Evolutionary conservation across 352 stramenopile species (phyloP).

Genomic region (Sclerospora graminicola): DNA sequence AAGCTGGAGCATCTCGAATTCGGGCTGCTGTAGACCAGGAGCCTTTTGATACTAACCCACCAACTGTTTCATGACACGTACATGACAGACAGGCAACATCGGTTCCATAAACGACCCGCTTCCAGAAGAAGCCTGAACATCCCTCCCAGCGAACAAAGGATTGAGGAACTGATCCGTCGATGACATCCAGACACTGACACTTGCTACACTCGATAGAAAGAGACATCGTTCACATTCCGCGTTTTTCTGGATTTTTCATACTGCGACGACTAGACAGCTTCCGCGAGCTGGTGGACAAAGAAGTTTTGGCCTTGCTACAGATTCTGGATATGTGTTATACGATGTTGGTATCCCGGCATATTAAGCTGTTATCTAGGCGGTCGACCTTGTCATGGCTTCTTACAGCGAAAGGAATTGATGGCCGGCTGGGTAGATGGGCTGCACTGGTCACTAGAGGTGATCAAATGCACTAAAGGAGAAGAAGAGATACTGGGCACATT

Average conservation of each 20-base stretch:
- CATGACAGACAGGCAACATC: conserved; percentile 70
- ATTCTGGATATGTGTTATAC: no score
- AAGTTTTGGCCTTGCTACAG: no score
- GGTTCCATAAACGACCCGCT: conserved; percentile 36
- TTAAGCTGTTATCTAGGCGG: no score
- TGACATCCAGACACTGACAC: conserved; percentile 78
- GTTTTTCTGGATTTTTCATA: conserved; percentile 90
- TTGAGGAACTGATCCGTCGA: conserved; percentile 79
- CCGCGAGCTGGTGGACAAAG: no score
- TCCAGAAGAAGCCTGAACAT: conserved; percentile 4
- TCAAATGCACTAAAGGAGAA: no score
- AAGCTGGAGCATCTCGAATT: conserved; percentile 76
- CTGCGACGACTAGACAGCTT: conserved; percentile 95
- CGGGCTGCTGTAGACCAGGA: conserved; percentile 75
- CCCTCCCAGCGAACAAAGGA: conserved; percentile 53
- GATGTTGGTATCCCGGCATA: no score
- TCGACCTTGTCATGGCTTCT: no score
- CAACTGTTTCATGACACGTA: conserved; percentile 83
- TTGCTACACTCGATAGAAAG: conserved; percentile 54
- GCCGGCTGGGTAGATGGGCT: no score
- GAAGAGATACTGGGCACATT: no score
- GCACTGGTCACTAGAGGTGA: no score
- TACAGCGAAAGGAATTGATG: no score
- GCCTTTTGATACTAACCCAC: conserved; percentile 81
- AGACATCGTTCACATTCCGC: conserved; percentile 58